Percentiles rank a stretch among this genome's conserved stretches.
Conservation (phyloP, 768 basidiomycete species). For the Tricholoma saponaceum region DNA sequence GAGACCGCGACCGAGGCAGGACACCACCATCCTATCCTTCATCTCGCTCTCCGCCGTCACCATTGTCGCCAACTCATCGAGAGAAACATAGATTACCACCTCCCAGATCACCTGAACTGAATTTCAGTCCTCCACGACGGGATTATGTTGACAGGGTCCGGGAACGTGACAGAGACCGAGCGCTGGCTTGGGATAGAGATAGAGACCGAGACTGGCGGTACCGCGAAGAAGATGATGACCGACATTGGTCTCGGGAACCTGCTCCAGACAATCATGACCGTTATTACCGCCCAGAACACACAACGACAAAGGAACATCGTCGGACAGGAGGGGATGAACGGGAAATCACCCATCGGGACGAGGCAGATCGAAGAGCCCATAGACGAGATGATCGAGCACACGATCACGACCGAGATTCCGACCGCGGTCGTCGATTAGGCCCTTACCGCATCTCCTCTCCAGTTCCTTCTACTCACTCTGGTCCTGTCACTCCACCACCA, state of each 20-base stretch:
- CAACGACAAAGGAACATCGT: conserved; percentile 14
- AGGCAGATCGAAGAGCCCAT: conserved; percentile 13
- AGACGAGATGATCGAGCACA: conserved; percentile 9
- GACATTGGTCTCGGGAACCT: conserved; percentile 14
- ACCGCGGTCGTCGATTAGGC: conserved; percentile 17
- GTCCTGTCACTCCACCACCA: conserved; percentile 13
- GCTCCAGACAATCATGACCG: conserved; percentile 17
- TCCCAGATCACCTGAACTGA: conserved; percentile 29
- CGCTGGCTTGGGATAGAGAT: conserved; percentile 19
- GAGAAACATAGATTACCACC: conserved; percentile 36
- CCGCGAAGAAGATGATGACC: conserved; percentile 19
- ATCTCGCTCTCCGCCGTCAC: conserved; percentile 34
- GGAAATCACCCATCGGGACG: conserved; percentile 31
- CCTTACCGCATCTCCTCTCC: conserved; percentile 18
- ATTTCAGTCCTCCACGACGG: conserved; percentile 36
- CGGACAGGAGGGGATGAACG: conserved; percentile 25
- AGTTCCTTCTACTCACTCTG: conserved; percentile 11
- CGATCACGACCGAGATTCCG: conserved; percentile 17
- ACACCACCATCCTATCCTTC: conserved; percentile 23
- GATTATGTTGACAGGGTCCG: conserved; percentile 28
- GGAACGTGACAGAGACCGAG: conserved; percentile 30
- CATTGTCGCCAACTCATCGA: conserved; percentile 30
- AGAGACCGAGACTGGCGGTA: conserved; percentile 24
- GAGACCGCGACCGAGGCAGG: conserved; percentile 23
- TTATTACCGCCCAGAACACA: conserved; percentile 22